Evolutionary conservation across 2,329 filamentous ascomycete species (phyloP).

Genomic region (Verticillium nonalfalfae): DNA sequence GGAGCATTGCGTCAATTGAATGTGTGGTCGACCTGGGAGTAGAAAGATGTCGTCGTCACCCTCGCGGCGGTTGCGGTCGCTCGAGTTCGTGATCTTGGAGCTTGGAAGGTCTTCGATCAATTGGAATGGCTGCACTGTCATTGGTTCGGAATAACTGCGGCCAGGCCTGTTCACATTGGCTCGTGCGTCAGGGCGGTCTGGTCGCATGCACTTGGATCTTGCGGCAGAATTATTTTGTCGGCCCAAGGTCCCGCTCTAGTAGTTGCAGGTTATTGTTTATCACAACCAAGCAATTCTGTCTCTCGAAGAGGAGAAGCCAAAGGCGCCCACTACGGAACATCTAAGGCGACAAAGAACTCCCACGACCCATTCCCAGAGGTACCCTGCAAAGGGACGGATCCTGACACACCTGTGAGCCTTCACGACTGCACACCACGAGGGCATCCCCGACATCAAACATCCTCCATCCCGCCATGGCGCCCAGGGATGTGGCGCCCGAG

Average conservation of each 20-base stretch:
- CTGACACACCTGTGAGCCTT: no score
- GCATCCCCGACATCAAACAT: background rate
- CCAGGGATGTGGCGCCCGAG: slow-evolving; percentile 35
- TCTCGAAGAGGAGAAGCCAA: no score
- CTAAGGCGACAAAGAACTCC: background rate
- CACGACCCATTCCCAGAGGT: no score
- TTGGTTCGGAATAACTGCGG: slow-evolving; percentile 1
- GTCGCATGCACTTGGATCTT: background rate
- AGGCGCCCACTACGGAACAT: background rate
- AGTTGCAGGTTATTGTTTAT: no score
- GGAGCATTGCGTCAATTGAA: slow-evolving; percentile 29
- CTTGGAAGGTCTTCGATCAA: background rate
- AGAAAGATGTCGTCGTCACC: slow-evolving; percentile 7
- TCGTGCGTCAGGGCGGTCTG: background rate
- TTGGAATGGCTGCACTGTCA: background rate
- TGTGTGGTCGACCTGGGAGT: slow-evolving; percentile 2
- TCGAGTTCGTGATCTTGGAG: background rate
- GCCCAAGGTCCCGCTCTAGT: background rate
- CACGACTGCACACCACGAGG: no score
- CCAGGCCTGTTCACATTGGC: background rate
- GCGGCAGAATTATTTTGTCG: background rate
- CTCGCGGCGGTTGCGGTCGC: background rate
- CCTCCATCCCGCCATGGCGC: background rate
- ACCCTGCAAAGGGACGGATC: no score
- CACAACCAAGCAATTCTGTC: no score